Evolutionary conservation across 495 filamentous ascomycete genomes (phyloP).

Genomic region (Neurospora sp.): DNA sequence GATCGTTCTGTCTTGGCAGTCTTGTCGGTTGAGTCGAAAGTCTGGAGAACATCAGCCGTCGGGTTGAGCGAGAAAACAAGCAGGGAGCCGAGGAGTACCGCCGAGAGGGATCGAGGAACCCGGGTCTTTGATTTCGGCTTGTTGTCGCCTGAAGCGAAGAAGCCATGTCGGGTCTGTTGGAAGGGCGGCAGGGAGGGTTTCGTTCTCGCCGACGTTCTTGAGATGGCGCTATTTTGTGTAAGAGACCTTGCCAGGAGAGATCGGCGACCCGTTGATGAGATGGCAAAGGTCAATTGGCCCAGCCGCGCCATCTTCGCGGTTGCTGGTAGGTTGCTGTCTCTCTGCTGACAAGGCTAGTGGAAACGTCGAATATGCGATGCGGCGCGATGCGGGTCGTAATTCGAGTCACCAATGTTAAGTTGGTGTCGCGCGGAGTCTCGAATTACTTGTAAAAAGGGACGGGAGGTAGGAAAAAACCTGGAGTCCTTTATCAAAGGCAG

Average conservation of each 20-base stretch:
- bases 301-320: not conserved
- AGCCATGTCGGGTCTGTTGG: conserved; percentile 4
- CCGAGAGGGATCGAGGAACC: conserved; percentile 10
- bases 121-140: conserved; percentile 4
- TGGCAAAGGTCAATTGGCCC: not conserved
- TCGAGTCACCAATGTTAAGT: not conserved
- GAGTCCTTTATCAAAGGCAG: not conserved
- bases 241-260: not conserved
- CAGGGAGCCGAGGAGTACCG: conserved; percentile 24
- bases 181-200: not conserved
- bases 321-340: not conserved
- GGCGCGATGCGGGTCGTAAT: not conserved
- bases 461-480: not conserved
- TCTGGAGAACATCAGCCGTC: conserved; percentile 26
- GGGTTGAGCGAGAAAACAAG: conserved; percentile 35
- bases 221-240: not conserved
- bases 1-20: not conserved
- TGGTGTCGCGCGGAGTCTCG: not conserved
- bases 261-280: not conserved
- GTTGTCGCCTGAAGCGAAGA: conserved; percentile 4
- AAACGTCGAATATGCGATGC: not conserved
- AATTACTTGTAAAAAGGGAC: not conserved
- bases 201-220: not conserved
- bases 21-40: conserved; percentile 7
- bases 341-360: not conserved